Percentiles rank a stretch among this genome's conserved stretches.
Evolutionary conservation across 352 stramenopile species (phyloP).

Genomic region (Phytopythium mirpurense): DNA sequence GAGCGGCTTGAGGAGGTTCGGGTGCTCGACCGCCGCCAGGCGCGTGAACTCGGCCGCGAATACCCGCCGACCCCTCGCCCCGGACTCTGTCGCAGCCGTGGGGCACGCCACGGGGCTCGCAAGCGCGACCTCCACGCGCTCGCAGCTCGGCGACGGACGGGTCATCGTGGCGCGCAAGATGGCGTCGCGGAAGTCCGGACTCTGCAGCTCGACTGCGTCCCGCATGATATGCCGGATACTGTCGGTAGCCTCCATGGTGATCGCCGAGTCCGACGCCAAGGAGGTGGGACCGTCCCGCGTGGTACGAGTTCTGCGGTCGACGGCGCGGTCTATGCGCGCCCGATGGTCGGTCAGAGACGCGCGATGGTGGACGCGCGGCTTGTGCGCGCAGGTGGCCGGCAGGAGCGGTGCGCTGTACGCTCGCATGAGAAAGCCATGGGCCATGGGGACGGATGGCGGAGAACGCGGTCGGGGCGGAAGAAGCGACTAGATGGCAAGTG

Average conservation of each 20-base stretch:
- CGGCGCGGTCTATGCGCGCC: no score
- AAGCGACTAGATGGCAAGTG: no score
- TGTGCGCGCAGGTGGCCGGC: no score
- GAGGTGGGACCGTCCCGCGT: no score
- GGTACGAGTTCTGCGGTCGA: no score
- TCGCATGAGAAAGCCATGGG: no score
- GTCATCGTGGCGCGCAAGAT: neutral
- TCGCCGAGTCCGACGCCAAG: neutral
- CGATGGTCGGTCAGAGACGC: no score
- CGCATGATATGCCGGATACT: neutral
- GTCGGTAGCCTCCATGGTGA: neutral
- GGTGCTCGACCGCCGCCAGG: neutral
- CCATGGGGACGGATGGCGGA: no score
- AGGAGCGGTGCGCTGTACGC: no score
- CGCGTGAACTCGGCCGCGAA: neutral
- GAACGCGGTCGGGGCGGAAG: no score
- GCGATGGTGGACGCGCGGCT: no score
- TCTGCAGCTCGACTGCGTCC: neutral
- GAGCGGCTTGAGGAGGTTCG: neutral
- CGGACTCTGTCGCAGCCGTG: neutral
- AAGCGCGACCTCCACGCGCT: neutral
- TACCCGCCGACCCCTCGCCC: neutral
- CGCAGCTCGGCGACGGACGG: neutral
- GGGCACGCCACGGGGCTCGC: neutral
- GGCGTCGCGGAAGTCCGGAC: neutral